Evolutionary conservation across 1,284 basidiomycete genomes (phyloP), one percentile per base, ranked within the genome.

Genomic region (Ustilago shanxiensis): DNA sequence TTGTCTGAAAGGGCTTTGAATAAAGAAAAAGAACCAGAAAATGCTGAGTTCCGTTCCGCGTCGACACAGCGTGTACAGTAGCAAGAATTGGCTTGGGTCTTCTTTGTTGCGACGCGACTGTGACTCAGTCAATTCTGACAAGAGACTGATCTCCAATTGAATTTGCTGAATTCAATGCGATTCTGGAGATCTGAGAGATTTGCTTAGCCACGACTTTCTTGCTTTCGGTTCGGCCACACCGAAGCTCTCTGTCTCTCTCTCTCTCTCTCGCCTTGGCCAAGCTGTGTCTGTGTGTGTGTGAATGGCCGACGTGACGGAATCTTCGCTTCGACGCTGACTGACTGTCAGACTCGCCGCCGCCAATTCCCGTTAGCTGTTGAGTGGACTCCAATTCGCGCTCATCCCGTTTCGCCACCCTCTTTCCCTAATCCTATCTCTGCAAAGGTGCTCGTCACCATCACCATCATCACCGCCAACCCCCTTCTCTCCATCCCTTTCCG

Each of bases 391-490:
- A 60, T 51, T 51, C 47, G 57, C n/a, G 11, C 6, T 33, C 49
- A 52, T 49, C 41, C 45, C 29, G 28, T 52, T 61, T 61, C 59
- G 59, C 59, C 59, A 61, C 59, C 59, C 59, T 49, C 50, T 14
- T 4, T 10, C 11, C 26, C 49, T 29, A 16, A n/a, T 47, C 41
- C 24, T 24, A 14, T 44, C 20, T 11, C 53, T 18, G 20, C 56
- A 58, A 47, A 35, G 57, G 57, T 59, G 57, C 33, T 50, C 47
- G 45, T 59, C 57, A 59, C 57, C 57, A 58, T 58, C 55, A 31
- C 33, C 55, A 31, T 33, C 50, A 50, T 44, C 20, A 49, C 9
- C 47, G 14, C 4, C 44, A 47, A 14, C 22, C n/a, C 20, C 10
- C 45, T 29, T 18, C 20, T 28, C 28, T 24, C 28, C 8, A 45